Evolutionary conservation across 176 grass and related monocot genomes (phyloP), one percentile per base, ranked within the genome.

Genomic region (Leersia perrieri): DNA sequence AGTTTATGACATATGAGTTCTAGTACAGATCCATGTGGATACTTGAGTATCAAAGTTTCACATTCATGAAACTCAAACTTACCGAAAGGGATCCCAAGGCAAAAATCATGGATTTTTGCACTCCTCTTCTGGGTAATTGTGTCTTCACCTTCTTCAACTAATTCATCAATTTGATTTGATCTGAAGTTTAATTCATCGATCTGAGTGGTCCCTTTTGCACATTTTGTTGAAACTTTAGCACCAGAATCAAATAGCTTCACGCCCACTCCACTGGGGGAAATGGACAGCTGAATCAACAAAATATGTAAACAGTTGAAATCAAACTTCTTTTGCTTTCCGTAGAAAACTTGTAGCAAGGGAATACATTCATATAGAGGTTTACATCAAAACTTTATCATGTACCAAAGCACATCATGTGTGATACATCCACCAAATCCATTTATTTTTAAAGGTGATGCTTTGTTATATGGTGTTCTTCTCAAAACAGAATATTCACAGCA

Each of bases 41-140:
- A 74, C 27, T 63, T n/a, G 15, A 11, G 68, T 7, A 25, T 1
- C 26, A 73, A 25, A 11, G 16, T 72, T 66, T 35, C 65, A 61
- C 10, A 76, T 33, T 72, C 22, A 60, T 66, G 26, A 75, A 47
- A 49, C 5, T 39, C 14, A 5, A 26, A 75, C 92, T 85, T 91
- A 94, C 92, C 92, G 2, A 91, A 94, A 68, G 92, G 92, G 53
- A 94, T 91, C 29, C 89, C 92, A 22, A 94, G 20, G 68, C 92
- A 94, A 82, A 94, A 94, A 41, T 91, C 89, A 87, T 89, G 92
- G 22, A 94, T 91, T 74, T 89, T 94, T 55, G 92, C 86, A 76
- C 85, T 84, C 63, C 83, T 88, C 66, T 89, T 88, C 15, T 70
- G 73, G 9, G 53, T 45, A 80, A 36, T 33, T 57, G 72, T 76